Evolutionary conservation across 148 eudicot species (phyloP), one percentile per base, ranked within the genome.

Genomic region (Persicaria maculosa): DNA sequence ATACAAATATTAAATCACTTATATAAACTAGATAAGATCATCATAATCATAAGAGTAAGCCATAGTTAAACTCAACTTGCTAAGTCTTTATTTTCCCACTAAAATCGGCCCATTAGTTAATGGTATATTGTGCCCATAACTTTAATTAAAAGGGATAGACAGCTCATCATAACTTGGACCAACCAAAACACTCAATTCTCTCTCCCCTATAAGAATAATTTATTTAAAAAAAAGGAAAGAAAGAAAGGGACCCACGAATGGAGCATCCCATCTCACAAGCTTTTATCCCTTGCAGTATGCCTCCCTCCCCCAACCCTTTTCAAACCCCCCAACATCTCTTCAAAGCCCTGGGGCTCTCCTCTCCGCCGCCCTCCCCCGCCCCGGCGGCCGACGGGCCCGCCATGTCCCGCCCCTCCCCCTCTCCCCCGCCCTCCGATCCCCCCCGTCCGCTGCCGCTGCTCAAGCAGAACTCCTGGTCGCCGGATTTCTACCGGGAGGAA

Each of bases 381-480:
- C 6, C 44, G 61, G 81, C 71, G 77, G 75, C 74, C 84, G 45
- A 76, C 25, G 10, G 19, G 6, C 61, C 12, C 55, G 50, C 48
- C 86, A 48, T 77, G 73, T 47, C 77, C 74, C 71, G 5, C 14
- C 73, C 80, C 76, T 61, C 59, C 50, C 77, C 2, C 9, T 15
- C 76, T 4, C 73, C 36, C 19, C 25, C 68, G n/a, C 65, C 74
- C 36, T 25, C 77, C 44, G 2, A 71, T 40, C 50, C 74, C 4
- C 58, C 9, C 31, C 73, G 59, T 44, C 62, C 76, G 1, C 53
- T 76, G 10, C 75, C 84, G 2, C 84, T 93, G 0, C 68, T 72
- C 44, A 93, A 93, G 58, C 96, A 88, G 50, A 87, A 83, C 7
- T 85, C 97, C 1, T 93, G 97, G 97, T 90, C 97, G 0, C 93